These are phyloP conservation scores for Paramyrothecium roridum DNA, from an alignment of 2,329 filamentous ascomycete genomes.

Conservation along the genomic window DNA sequence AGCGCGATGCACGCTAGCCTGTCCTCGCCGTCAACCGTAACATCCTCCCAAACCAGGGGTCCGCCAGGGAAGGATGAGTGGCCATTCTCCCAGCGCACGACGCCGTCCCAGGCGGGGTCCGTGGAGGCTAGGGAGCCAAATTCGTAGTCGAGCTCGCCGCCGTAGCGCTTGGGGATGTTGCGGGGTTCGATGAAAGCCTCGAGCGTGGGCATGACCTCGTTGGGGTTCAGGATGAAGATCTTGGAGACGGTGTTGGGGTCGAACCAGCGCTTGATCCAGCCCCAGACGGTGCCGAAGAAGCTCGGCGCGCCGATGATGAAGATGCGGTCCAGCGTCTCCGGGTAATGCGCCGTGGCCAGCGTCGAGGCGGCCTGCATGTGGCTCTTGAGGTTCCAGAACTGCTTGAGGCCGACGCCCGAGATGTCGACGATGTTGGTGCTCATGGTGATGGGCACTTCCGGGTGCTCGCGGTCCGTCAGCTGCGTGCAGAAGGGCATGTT, in stretches of 20 bases:
- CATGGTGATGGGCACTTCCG: slow-evolving; percentile 83
- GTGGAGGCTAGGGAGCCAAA: slow-evolving; percentile 74
- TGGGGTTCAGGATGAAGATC: slow-evolving; percentile 80
- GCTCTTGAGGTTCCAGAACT: slow-evolving; percentile 91
- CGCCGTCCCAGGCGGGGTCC: slow-evolving; percentile 57
- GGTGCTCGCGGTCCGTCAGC: slow-evolving; percentile 66
- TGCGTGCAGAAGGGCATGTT: slow-evolving; percentile 80
- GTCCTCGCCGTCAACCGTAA: slow-evolving; percentile 37
- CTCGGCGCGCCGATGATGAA: slow-evolving; percentile 81
- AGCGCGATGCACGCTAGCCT: slow-evolving; percentile 50
- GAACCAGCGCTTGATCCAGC: slow-evolving; percentile 95
- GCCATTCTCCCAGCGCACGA: slow-evolving; percentile 50
- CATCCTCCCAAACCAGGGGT: slow-evolving; percentile 54
- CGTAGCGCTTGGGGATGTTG: slow-evolving; percentile 87
- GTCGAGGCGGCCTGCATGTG: slow-evolving; percentile 93
- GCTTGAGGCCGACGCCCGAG: slow-evolving; percentile 79
- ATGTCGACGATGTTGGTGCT: slow-evolving; percentile 96
- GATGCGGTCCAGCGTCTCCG: slow-evolving; percentile 73
- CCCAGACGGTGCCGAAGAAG: slow-evolving; percentile 92
- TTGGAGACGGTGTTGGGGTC: slow-evolving; percentile 92
- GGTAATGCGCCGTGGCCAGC: slow-evolving; percentile 89
- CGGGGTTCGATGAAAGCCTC: slow-evolving; percentile 75
- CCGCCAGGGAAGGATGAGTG: slow-evolving; percentile 52
- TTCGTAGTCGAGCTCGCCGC: slow-evolving; percentile 77
- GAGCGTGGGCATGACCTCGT: slow-evolving; percentile 75